Base-by-base conservation (phyloP, 768 basidiomycete genomes). In the Mycena galopus region DNA sequence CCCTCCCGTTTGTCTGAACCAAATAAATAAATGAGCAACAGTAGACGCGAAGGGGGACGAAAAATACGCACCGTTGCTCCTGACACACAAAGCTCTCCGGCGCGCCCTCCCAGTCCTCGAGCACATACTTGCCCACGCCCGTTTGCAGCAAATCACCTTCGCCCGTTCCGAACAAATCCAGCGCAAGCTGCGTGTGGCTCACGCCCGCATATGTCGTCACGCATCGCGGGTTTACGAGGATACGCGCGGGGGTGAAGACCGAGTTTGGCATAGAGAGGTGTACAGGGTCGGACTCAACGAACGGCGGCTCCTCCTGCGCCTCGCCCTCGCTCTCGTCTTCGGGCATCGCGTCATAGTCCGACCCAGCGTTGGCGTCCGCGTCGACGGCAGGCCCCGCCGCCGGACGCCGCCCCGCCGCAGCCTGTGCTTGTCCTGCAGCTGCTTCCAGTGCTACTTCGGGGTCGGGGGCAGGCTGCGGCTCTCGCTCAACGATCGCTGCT, bases 71-170 rank as follows among this genome's bases (percentile, higher is more conserved):
- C 94, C 88, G 88, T 81, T 96, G 95, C 81, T 99, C 98, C 83
- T 99, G 98, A 78, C 98, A 99, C 8, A 98, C 97, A 82, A 98
- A 99, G 74, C 94, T 96, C 80, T 98, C 97, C 0, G 98, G 98
- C 7, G 98, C 96, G 30, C 95, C 94, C 65, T 96, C 93, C 97
- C 97, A 99, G 79, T 98, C 96, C 56, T 96, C 95, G 63, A 99
- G 81, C 0, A 94, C 88, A 82, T 98, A 97, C 81, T 93, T 96
- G 56, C 88, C 88, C 30, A 85, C 82, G 19, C 83, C 85, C 21
- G 81, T 84, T 50, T 83, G 79, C 51, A 84, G 81, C 50, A 85
- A 87, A 58, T 94, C 92, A 27, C 91, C 91, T n/a, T 90, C 89
- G 47, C 90, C 87, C 12, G 76, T 76, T 0, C 97, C 97, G 77